Evolutionary conservation across 495 filamentous ascomycete genomes (phyloP), one percentile per base, ranked within the genome.

Genomic region (Lichenothelia convexa): DNA sequence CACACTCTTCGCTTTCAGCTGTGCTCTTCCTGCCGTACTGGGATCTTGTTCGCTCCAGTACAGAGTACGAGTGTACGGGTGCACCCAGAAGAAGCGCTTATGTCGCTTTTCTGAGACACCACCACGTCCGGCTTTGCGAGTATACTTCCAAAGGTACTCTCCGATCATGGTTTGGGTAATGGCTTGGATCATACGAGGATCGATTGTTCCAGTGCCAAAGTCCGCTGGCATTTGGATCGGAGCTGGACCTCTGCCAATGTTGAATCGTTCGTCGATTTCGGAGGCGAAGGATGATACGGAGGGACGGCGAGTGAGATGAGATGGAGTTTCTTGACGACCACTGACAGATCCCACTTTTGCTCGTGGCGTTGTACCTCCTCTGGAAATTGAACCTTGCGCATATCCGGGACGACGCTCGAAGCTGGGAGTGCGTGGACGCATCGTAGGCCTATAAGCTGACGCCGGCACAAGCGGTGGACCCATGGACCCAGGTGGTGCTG

Each of bases 81-180:
- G 89, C 16, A 97, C 80, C 89, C 89, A 97, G 70, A 97, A 97
- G 62, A 93, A 97, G 19, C 89, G 75, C 22, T 81, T 73, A 53
- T 97, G 89, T 30, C 89, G 66, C 23, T 83, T 92, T 39, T 70
- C 73, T 3, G 87, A 94, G 59, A 92, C 74, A 32, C 83, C 76
- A 37, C 71, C 75, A 3, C 86, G 75, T 13, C 85, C 86, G 40
- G 85, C 66, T 57, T 81, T 91, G 42, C 91, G 77, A 1, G 87
- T 95, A 56, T 97, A 97, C 51, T 97, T 97, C 89, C 89, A 97
- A 12, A 95, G 68, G 55, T 85, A 94, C 50, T 97, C 89, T 36
- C 89, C 89, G 50, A 95, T 95, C 89, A 97, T 97, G 8, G 89
- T 97, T 57, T 97, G 89, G 4, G 91, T 95, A 43, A 97, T 94